Evolutionary conservation across 108 stramenopile species (phyloP).

Genomic region (Nitzschia putrida): DNA sequence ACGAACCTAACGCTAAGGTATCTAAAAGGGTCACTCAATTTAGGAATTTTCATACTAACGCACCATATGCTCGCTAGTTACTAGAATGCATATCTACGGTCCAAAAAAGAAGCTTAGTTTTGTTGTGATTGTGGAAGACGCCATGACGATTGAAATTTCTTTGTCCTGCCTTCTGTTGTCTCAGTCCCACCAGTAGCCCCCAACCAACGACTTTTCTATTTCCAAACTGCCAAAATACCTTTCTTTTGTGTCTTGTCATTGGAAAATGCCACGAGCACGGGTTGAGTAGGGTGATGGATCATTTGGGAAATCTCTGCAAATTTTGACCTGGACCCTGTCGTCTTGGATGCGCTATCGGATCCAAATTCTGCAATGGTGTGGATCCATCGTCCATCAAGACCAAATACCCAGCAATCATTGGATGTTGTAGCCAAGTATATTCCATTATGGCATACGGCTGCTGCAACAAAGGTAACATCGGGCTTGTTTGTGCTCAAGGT

Average conservation of each 20-base stretch:
- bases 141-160: too few relatives aligned
- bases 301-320: slow-evolving; percentile 65
- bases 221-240: slow-evolving; percentile 75
- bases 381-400: slow-evolving; percentile 51
- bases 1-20: too few relatives aligned
- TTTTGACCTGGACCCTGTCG: slow-evolving; percentile 4
- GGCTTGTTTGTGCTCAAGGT: slow-evolving; percentile 34
- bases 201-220: slow-evolving; percentile 25
- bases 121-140: too few relatives aligned
- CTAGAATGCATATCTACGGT: too few relatives aligned
- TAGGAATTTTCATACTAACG: too few relatives aligned
- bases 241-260: slow-evolving; percentile 79
- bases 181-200: too few relatives aligned
- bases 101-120: too few relatives aligned
- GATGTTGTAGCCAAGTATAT: slow-evolving; percentile 63
- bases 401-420: slow-evolving; percentile 74
- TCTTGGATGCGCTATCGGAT: slow-evolving; percentile 38
- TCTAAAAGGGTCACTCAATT: too few relatives aligned
- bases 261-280: slow-evolving; percentile 68
- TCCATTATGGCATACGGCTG: slow-evolving; percentile 62
- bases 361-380: slow-evolving; percentile 66
- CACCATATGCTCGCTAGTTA: too few relatives aligned
- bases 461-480: slow-evolving; percentile 57
- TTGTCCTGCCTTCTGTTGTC: too few relatives aligned
- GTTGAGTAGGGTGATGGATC: slow-evolving; percentile 70